Conservation (phyloP, 345 rosid species). For the Litchi chinensis region DNA sequence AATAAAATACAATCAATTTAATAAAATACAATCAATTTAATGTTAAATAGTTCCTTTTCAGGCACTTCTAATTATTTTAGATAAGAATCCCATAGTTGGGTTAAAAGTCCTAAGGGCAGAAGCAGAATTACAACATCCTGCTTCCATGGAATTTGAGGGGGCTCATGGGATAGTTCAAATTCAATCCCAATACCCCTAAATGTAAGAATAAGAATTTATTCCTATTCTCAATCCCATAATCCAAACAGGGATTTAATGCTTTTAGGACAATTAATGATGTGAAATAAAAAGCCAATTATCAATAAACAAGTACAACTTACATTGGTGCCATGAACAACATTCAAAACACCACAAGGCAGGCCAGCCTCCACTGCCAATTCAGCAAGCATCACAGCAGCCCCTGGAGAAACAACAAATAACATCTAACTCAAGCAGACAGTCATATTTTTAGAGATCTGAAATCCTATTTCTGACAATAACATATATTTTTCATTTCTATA, state of each 20-base stretch:
- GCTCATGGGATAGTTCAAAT: background rate
- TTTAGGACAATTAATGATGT: background rate
- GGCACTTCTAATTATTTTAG: background rate
- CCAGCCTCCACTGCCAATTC: constrained; percentile 61
- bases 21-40: too few relatives aligned
- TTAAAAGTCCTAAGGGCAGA: too few relatives aligned
- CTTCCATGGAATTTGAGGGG: background rate
- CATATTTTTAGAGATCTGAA: background rate
- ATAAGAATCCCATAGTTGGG: background rate
- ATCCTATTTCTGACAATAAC: background rate
- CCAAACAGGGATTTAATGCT: background rate
- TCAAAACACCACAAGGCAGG: constrained; percentile 55
- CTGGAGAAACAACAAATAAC: constrained; percentile 28
- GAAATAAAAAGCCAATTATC: background rate
- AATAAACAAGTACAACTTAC: constrained; percentile 26
- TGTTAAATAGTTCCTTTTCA: background rate
- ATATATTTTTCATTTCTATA: background rate
- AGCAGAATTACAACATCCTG: too few relatives aligned
- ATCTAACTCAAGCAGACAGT: background rate
- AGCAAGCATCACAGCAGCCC: constrained; percentile 51
- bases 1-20: too few relatives aligned
- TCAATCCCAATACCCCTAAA: background rate
- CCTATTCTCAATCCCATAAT: background rate
- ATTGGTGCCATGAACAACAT: constrained; percentile 52
- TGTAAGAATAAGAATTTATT: background rate